Evolutionary conservation across 371 early-diverging fungal genomes (phyloP).

Genomic region (Rhizomucor pusillus): DNA sequence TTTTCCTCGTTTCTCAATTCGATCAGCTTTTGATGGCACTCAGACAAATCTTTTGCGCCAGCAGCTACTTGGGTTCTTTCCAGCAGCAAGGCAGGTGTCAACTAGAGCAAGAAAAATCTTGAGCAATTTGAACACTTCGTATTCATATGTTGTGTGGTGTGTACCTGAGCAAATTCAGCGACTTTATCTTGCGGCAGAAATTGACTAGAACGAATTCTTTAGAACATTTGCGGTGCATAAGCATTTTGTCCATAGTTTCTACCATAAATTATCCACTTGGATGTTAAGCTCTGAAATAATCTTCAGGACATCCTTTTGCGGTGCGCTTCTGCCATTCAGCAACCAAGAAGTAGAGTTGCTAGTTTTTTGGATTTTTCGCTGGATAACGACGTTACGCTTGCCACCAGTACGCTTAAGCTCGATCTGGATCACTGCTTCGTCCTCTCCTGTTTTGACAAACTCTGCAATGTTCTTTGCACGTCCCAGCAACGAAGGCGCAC

Average conservation of each 20-base stretch:
- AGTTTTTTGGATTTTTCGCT: slow-evolving; percentile 65
- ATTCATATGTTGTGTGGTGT: neutral
- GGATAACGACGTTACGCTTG: slow-evolving; percentile 56
- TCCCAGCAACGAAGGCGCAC: slow-evolving; percentile 79
- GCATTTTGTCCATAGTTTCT: slow-evolving; percentile 23
- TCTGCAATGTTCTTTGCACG: slow-evolving; percentile 86
- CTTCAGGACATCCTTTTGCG: slow-evolving; percentile 62
- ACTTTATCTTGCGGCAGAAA: slow-evolving; percentile 97
- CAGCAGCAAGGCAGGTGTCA: slow-evolving; percentile 75
- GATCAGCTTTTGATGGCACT: slow-evolving; percentile 68
- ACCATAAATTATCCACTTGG: slow-evolving; percentile 97
- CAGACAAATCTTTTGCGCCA: slow-evolving; percentile 65
- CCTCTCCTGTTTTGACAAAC: slow-evolving; percentile 89
- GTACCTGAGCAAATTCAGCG: slow-evolving; percentile 84
- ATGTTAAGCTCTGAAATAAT: slow-evolving; percentile 67
- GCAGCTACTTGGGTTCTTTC: slow-evolving; percentile 84
- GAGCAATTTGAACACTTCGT: neutral
- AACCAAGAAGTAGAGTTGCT: slow-evolving; percentile 75
- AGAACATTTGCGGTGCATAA: neutral
- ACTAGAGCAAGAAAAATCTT: slow-evolving; percentile 31
- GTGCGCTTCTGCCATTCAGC: slow-evolving; percentile 67
- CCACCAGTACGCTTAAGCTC: slow-evolving; percentile 59
- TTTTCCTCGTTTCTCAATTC: slow-evolving; percentile 64
- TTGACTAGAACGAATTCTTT: slow-evolving; percentile 57
- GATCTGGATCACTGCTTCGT: slow-evolving; percentile 78